Evolutionary conservation across 1,284 basidiomycete species (phyloP), one percentile per base, ranked within the genome.

Genomic region (Cystobasidiaceae sp.): DNA sequence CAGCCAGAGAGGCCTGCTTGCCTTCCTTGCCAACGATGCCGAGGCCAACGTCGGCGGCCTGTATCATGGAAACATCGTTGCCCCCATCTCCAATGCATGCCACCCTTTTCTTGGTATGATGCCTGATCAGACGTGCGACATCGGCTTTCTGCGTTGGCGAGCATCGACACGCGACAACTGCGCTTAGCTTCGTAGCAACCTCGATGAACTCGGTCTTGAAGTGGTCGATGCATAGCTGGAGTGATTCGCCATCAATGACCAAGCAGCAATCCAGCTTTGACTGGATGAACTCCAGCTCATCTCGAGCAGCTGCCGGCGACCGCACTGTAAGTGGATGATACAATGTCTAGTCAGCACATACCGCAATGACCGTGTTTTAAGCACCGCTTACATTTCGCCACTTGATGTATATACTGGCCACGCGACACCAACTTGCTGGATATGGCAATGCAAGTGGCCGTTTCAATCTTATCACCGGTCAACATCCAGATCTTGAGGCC

Each of bases 401-500:
- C 88, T 74, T 97, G 93, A 73, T 97, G 93, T 34, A 99, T 96
- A 75, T 97, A 97, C 76, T 98, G 96, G 73, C 93, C 93, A 71
- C 96, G 82, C 17, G 91, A 88, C 0, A 98, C 94, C 25, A 98
- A 81, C 76, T 97, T 98, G 30, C 90, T 96, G 37, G 92, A 97
- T 68, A 97, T 93, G 0, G 94, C 93, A 72, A 99, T 98, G 77
- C 93, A 97, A 32, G 93, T 89, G 6, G 96, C 96, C 2, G 96
- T 99, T 80, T 99, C 96, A 68, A 98, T 93, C 80, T 98, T 98
- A 79, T 98, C 96, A 0, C 96, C 96, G 0, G 96, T 99, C 72
- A 98, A 81, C 96, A 99, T 98, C 96, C 96, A 99, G 63, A 99
- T 97, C 81, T 92, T 97, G 78, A 99, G 87, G 1, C 94, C 94